A percentile compares a stretch with the other conserved stretches of the same genome.
Evolutionary conservation across 1,284 basidiomycete genomes (phyloP).

Genomic region (Sporisorium scitamineum): DNA sequence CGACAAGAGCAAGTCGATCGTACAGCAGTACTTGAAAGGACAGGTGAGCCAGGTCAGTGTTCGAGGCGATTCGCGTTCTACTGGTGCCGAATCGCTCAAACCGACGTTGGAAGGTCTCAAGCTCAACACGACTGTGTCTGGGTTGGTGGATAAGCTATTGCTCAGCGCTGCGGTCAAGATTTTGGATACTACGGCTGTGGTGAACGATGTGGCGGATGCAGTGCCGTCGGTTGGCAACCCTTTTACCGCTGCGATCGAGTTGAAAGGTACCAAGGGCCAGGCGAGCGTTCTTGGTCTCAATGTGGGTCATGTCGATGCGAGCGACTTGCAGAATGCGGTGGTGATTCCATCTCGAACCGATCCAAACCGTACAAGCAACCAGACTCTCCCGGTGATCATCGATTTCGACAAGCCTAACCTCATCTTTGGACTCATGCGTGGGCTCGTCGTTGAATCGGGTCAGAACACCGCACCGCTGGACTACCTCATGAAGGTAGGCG

Average conservation of each 20-base stretch:
- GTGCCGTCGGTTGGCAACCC: slow-evolving; percentile 78
- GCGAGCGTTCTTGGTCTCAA: slow-evolving; percentile 76
- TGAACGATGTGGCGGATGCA: slow-evolving; percentile 77
- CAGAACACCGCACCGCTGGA: slow-evolving; percentile 76
- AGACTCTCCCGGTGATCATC: slow-evolving; percentile 75
- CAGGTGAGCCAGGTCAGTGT: slow-evolving; percentile 5
- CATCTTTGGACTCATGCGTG: slow-evolving; percentile 78
- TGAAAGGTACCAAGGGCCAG: slow-evolving; percentile 76
- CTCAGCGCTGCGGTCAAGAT: slow-evolving; percentile 74
- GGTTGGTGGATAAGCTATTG: slow-evolving; percentile 75
- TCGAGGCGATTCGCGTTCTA: slow-evolving; percentile 1
- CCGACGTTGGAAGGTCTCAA: slow-evolving; percentile 68
- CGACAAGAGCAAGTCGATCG: slow-evolving; percentile 13
- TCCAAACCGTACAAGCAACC: slow-evolving; percentile 74
- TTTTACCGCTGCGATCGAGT: slow-evolving; percentile 75
- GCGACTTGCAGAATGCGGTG: slow-evolving; percentile 73
- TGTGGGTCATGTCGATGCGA: slow-evolving; percentile 76
- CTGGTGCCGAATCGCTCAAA: slow-evolving; percentile 2
- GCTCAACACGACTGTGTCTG: slow-evolving; percentile 76
- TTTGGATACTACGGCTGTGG: slow-evolving; percentile 76
- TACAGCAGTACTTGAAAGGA: slow-evolving; percentile 10
- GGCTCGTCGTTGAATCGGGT: slow-evolving; percentile 76
- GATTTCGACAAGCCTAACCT: slow-evolving; percentile 78
- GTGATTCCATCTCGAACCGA: not conserved
- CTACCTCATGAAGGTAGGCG: slow-evolving; percentile 13